phyloP scores from a whole-genome alignment of 2,329 filamentous ascomycete species.

The Ceratocystis papillata region DNA sequence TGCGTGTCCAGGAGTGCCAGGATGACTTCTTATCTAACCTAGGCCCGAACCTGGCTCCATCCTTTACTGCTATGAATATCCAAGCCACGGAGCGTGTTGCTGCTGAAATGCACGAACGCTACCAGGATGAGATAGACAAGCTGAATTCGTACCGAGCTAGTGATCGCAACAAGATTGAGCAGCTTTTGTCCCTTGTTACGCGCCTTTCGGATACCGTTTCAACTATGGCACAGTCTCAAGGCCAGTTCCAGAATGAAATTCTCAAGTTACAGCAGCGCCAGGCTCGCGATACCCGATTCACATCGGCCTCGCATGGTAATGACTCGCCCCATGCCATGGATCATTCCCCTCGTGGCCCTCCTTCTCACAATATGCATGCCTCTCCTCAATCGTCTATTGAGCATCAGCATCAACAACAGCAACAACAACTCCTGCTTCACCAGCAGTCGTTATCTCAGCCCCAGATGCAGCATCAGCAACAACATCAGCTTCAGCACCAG shows the following conservation, averaged over 20 bases:
- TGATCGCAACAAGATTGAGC: slow-evolving; percentile 56
- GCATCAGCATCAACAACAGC: slow-evolving; percentile 31
- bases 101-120: slow-evolving; percentile 55
- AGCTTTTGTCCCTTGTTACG: slow-evolving; percentile 56
- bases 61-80: slow-evolving; percentile 53
- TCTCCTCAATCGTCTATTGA: slow-evolving; percentile 18
- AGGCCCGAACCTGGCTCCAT: slow-evolving; percentile 52
- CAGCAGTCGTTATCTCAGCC: slow-evolving; percentile 50
- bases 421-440: slow-evolving; percentile 26
- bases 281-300: slow-evolving; percentile 21
- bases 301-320: slow-evolving; percentile 23
- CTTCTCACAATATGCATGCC: slow-evolving; percentile 27
- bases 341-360: slow-evolving; percentile 22
- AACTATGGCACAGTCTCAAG: slow-evolving; percentile 57
- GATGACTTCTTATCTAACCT: slow-evolving; percentile 53
- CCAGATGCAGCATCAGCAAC: slow-evolving; percentile 43
- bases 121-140: slow-evolving; percentile 41
- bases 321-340: slow-evolving; percentile 24
- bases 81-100: slow-evolving; percentile 58
- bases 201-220: slow-evolving; percentile 58
- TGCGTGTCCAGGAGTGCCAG: slow-evolving; percentile 62
- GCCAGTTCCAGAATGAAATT: slow-evolving; percentile 55
- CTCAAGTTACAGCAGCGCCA: slow-evolving; percentile 41
- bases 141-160: slow-evolving; percentile 41
- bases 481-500: slow-evolving; percentile 34